Percentiles rank a stretch among this genome's conserved stretches.
phyloP scores from a whole-genome alignment of 1,139 yeast genomes.

The Spathaspora sp. region DNA sequence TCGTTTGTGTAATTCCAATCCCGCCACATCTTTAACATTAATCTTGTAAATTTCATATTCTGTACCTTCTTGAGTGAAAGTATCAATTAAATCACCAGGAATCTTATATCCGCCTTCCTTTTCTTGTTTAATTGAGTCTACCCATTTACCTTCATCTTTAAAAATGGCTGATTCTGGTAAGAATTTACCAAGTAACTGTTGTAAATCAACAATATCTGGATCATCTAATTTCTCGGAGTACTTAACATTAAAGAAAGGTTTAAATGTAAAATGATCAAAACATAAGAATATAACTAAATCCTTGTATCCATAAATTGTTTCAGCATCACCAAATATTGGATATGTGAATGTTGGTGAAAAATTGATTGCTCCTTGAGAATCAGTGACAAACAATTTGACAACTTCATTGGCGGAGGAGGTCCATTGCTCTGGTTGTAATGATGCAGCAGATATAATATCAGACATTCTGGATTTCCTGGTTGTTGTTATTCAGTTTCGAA shows the following conservation, averaged over 20 bases:
- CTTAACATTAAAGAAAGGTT: slow-evolving; percentile 54
- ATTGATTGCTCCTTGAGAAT: slow-evolving; percentile 51
- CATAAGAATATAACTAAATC: slow-evolving; percentile 54
- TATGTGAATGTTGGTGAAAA: slow-evolving; percentile 82
- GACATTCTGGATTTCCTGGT: neutral
- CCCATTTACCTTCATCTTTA: slow-evolving; percentile 69
- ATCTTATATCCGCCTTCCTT: slow-evolving; percentile 34
- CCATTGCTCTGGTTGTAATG: slow-evolving; percentile 61
- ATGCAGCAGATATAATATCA: slow-evolving; percentile 7
- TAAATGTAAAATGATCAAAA: slow-evolving; percentile 46
- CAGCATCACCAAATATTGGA: slow-evolving; percentile 91
- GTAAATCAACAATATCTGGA: slow-evolving; percentile 52
- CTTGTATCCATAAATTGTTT: slow-evolving; percentile 82
- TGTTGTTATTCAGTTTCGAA: neutral
- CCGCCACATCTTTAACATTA: slow-evolving; percentile 36
- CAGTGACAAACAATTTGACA: slow-evolving; percentile 52
- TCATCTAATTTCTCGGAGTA: slow-evolving; percentile 53
- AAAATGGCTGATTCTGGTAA: slow-evolving; percentile 62
- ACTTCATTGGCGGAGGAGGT: slow-evolving; percentile 67
- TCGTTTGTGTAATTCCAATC: slow-evolving; percentile 61
- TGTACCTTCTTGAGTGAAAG: slow-evolving; percentile 32
- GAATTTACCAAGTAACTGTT: slow-evolving; percentile 50
- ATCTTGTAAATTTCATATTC: slow-evolving; percentile 38
- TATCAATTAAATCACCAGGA: slow-evolving; percentile 48
- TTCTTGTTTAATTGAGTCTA: slow-evolving; percentile 52